phyloP scores from a whole-genome alignment of 139 green algal species.

The Asterochloris sp. region DNA sequence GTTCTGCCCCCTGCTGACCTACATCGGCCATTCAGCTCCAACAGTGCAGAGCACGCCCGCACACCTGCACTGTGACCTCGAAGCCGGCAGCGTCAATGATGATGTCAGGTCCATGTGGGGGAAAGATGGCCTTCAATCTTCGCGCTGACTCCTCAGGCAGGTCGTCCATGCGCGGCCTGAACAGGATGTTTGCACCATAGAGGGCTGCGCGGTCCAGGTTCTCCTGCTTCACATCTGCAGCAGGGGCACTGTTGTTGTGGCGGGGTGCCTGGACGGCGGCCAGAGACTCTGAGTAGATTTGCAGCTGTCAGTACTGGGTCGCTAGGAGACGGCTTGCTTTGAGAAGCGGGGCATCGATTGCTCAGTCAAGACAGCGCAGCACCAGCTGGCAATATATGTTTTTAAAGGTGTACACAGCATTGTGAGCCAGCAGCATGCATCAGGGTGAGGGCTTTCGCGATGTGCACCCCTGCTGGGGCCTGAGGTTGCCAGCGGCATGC shows the following conservation, averaged over 20 bases:
- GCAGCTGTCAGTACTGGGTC: slow-evolving; percentile 13
- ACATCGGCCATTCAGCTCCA: too few relatives aligned
- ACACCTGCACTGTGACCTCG: slow-evolving; percentile 23
- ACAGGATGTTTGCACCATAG: slow-evolving; percentile 16
- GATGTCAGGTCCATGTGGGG: slow-evolving; percentile 33
- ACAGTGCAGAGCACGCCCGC: too few relatives aligned
- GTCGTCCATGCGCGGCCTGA: background rate
- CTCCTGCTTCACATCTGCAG: slow-evolving; percentile 13
- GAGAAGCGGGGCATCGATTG: too few relatives aligned
- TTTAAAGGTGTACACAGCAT: too few relatives aligned
- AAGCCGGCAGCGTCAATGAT: slow-evolving; percentile 59
- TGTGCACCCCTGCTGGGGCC: too few relatives aligned
- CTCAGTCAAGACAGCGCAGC: too few relatives aligned
- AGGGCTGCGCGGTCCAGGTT: slow-evolving; percentile 14
- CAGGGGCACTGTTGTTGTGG: background rate
- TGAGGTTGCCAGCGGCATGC: too few relatives aligned
- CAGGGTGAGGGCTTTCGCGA: too few relatives aligned
- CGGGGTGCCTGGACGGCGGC: background rate
- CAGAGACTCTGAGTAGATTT: slow-evolving; percentile 2
- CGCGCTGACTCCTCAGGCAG: slow-evolving; percentile 3
- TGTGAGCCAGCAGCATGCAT: too few relatives aligned
- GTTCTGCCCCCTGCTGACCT: too few relatives aligned
- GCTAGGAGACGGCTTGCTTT: too few relatives aligned
- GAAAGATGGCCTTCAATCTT: background rate
- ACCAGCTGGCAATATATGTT: too few relatives aligned